phyloP scores from a whole-genome alignment of 1,284 basidiomycete species.

The Ustilago tritici region DNA sequence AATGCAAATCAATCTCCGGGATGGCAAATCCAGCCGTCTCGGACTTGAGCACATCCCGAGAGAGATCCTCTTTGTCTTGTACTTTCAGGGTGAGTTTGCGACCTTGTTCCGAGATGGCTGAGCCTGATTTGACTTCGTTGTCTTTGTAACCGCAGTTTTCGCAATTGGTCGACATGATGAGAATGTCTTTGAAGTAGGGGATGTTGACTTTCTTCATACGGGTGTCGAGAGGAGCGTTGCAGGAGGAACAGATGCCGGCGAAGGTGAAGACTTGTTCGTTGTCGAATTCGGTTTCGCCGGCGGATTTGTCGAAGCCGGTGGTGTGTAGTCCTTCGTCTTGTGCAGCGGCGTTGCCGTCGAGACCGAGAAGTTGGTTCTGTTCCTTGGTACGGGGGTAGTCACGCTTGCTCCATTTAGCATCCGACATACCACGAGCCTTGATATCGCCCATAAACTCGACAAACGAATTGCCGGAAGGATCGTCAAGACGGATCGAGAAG shows the following conservation, averaged over 20 bases:
- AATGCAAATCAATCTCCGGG: conserved; percentile 92
- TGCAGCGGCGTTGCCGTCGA: conserved; percentile 71
- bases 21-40: conserved; percentile 85
- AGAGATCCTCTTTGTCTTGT: conserved; percentile 92
- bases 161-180: conserved; percentile 99
- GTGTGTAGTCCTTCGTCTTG: conserved; percentile 67
- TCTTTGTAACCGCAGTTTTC: conserved; percentile 94
- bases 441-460: conserved; percentile 66
- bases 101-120: conserved; percentile 86
- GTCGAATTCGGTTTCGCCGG: conserved; percentile 70
- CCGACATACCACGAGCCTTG: conserved; percentile 73
- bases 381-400: conserved; percentile 85
- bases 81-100: conserved; percentile 90
- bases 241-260: conserved; percentile 88
- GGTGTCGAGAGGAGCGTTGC: conserved; percentile 84
- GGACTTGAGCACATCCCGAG: conserved; percentile 82
- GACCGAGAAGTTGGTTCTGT: conserved; percentile 85
- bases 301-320: conserved; percentile 64
- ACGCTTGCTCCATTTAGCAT: conserved; percentile 93
- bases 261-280: conserved; percentile 91
- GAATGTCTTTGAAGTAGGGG: conserved; percentile 98
- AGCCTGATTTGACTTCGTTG: conserved; percentile 95
- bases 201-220: conserved; percentile 97
- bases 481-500: conserved; percentile 89
- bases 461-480: conserved; percentile 95